phyloP scores from a whole-genome alignment of 129 eudicot genomes.

The Smallanthus sonchifolius region DNA sequence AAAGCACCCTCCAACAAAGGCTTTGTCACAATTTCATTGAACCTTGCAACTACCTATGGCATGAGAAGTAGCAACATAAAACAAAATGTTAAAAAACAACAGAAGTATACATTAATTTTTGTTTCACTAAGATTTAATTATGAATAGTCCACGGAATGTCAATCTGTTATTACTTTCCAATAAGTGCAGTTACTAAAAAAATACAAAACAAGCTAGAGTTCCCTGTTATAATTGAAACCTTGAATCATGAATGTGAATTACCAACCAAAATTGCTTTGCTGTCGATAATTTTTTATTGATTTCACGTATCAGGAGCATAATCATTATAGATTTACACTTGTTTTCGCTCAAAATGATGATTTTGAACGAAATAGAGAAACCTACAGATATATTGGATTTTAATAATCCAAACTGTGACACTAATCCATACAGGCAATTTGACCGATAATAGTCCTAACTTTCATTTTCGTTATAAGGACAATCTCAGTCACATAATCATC shows the following conservation, averaged over 20 bases:
- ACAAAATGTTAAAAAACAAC: slow-evolving; percentile 4
- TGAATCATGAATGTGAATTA: background rate
- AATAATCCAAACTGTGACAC: no score
- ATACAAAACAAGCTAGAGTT: background rate
- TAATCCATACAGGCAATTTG: no score
- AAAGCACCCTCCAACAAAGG: slow-evolving; percentile 89
- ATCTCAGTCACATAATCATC: no score
- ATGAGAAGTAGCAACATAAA: slow-evolving; percentile 11
- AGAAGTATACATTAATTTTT: background rate
- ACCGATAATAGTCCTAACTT: no score
- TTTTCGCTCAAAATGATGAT: no score
- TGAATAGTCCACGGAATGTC: background rate
- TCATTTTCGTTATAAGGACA: no score
- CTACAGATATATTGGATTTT: no score
- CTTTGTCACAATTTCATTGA: slow-evolving; percentile 86
- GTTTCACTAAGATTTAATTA: background rate
- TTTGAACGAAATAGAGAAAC: no score
- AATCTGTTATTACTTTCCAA: background rate
- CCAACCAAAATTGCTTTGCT: background rate
- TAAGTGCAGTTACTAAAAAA: background rate
- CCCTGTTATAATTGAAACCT: background rate
- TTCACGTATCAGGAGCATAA: no score
- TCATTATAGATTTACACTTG: no score
- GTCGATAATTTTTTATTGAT: background rate
- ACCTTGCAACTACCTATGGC: slow-evolving; percentile 85